These are phyloP conservation scores for Backusella mclennaniae DNA, from an alignment of 192 early-diverging fungal genomes.

Conservation along the genomic window DNA sequence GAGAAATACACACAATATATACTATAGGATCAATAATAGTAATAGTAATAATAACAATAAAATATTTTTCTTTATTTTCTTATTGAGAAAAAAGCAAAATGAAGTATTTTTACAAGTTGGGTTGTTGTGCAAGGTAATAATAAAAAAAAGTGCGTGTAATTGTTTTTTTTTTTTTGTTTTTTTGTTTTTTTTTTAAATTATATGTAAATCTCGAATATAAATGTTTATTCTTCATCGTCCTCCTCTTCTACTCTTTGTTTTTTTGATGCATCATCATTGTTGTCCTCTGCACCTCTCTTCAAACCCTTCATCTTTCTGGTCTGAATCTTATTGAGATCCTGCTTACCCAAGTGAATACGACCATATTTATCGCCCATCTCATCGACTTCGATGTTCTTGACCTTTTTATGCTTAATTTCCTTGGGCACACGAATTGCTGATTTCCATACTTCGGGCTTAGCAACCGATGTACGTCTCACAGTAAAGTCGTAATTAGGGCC, in stretches of 20 bases:
- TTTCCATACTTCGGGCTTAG: constrained; percentile 83
- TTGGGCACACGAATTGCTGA: constrained; percentile 81
- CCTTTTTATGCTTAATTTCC: constrained; percentile 81
- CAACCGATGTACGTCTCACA: constrained; percentile 69
- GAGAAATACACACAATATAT: neutral
- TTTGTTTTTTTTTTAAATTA: neutral
- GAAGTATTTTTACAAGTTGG: constrained; percentile 4
- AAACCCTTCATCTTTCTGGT: constrained; percentile 99
- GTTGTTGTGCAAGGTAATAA: neutral
- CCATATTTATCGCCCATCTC: constrained; percentile 92
- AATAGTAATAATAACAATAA: constrained; percentile 7
- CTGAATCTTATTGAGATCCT: constrained; percentile 91
- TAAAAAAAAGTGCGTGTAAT: neutral
- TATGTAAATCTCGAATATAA: neutral
- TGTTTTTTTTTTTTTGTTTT: neutral
- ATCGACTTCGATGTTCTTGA: constrained; percentile 90
- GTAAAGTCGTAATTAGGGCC: constrained; percentile 85
- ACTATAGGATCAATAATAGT: neutral
- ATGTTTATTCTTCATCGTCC: neutral
- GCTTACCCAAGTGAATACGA: constrained; percentile 88
- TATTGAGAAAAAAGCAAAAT: neutral
- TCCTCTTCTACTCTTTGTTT: constrained; percentile 10
- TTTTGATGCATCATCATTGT: constrained; percentile 7
- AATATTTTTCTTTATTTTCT: neutral
- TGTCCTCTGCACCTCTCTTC: constrained; percentile 39